These are phyloP conservation scores for Blumeriella jaapii DNA, from an alignment of 2,329 filamentous ascomycete species.

Conservation along the genomic window DNA sequence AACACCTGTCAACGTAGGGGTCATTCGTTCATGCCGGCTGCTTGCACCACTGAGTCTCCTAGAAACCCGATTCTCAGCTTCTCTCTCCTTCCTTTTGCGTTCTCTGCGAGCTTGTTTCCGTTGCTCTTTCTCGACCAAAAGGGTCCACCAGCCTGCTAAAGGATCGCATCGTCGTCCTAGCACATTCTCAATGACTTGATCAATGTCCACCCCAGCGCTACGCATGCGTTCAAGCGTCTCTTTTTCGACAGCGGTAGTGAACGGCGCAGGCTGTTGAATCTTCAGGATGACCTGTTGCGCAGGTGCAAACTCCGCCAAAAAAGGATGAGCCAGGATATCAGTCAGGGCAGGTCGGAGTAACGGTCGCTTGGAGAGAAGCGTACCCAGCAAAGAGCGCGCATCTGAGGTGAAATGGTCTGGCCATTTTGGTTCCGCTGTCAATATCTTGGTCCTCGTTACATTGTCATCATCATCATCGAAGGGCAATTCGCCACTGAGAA, in stretches of 20 bases:
- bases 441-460: conserved; percentile 72
- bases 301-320: conserved; percentile 75
- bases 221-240: conserved; percentile 88
- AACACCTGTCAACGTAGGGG: conserved; percentile 64
- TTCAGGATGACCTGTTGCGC: conserved; percentile 85
- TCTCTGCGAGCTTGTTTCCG: conserved; percentile 73
- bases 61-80: conserved; percentile 68
- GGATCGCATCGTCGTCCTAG: conserved; percentile 80
- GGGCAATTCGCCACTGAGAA: conserved; percentile 75
- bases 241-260: conserved; percentile 78
- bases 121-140: conserved; percentile 88
- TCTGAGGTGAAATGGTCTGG: conserved; percentile 69
- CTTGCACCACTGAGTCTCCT: conserved; percentile 81
- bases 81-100: conserved; percentile 72
- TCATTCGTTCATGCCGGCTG: conserved; percentile 71
- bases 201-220: conserved; percentile 85
- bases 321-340: conserved; percentile 80
- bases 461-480: conserved; percentile 95
- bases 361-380: conserved; percentile 82
- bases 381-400: conserved; percentile 64
- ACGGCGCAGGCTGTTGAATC: conserved; percentile 67
- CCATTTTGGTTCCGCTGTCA: conserved; percentile 76
- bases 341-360: conserved; percentile 69
- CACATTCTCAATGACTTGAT: conserved; percentile 89
- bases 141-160: conserved; percentile 89